Evolutionary conservation across 148 eudicot genomes (phyloP).

Genomic region (Camellia sinensis): DNA sequence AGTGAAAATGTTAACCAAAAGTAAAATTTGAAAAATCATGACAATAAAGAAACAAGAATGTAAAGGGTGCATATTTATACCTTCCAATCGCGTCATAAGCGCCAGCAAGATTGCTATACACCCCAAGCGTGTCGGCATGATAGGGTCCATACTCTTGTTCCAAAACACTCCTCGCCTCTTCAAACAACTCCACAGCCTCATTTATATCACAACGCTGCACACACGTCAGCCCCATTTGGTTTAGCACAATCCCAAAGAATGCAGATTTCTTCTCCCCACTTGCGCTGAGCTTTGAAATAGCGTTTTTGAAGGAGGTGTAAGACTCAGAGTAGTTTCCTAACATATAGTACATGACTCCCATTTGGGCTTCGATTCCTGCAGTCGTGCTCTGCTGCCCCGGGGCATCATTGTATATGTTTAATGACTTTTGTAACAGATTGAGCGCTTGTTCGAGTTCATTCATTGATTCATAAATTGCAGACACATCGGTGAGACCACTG

Average conservation of each 20-base stretch:
- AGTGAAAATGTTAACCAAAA: no score
- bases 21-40: no score
- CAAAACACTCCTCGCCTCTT: conserved; percentile 72
- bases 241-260: conserved; percentile 85
- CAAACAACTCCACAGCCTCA: conserved; percentile 75
- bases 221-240: conserved; percentile 95
- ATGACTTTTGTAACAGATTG: conserved; percentile 73
- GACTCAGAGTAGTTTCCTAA: conserved; percentile 73
- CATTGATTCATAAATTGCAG: conserved; percentile 92
- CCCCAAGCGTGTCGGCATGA: conserved; percentile 90
- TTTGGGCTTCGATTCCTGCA: conserved; percentile 93
- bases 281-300: conserved; percentile 65
- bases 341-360: conserved; percentile 87
- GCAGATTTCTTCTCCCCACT: conserved; percentile 90
- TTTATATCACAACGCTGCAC: conserved; percentile 77
- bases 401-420: conserved; percentile 70
- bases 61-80: conserved; percentile 27
- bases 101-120: conserved; percentile 93
- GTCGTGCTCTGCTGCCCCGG: conserved; percentile 89
- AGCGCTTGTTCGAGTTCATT: conserved; percentile 83
- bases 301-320: conserved; percentile 61
- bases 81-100: conserved; percentile 95
- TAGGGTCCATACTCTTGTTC: conserved; percentile 89
- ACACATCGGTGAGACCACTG: conserved; percentile 72
- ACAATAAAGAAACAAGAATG: neutral